Percentiles rank a stretch among this genome's conserved stretches.
Conservation (phyloP, 208 protist genomes). For the Leishmania martiniquensis region DNA sequence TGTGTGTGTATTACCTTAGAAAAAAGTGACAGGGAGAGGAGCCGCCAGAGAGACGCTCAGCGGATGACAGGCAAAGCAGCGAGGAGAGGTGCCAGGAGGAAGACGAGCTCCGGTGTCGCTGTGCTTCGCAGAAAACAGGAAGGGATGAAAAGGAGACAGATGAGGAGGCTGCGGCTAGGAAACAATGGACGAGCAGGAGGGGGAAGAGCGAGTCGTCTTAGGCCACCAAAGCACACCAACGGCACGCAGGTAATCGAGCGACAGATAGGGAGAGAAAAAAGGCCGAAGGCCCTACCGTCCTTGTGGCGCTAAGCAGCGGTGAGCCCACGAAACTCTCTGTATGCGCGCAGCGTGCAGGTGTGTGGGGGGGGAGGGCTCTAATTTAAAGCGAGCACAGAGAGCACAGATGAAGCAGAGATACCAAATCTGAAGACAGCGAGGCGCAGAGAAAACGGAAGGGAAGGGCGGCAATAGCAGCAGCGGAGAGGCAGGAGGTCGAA, state of each 20-base stretch:
- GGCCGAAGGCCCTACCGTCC: not conserved
- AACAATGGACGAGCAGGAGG: not conserved
- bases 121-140: not conserved
- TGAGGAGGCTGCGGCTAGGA: not conserved
- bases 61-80: not conserved
- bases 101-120: not conserved
- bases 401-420: not conserved
- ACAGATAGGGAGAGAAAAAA: not conserved
- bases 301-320: not conserved
- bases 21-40: not conserved
- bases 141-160: not conserved
- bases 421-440: slow-evolving; percentile 1
- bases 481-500: not conserved
- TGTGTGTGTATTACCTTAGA: not conserved
- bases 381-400: not conserved
- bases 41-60: not conserved
- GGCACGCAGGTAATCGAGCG: not conserved
- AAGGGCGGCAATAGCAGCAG: not conserved
- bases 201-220: not conserved
- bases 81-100: not conserved
- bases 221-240: not conserved
- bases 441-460: not conserved
- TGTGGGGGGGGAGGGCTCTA: not conserved
- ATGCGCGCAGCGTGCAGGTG: not conserved
- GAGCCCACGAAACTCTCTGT: not conserved